These are phyloP conservation scores for Volvox carteri DNA, from an alignment of 163 green algal species.

Conservation along the genomic window DNA sequence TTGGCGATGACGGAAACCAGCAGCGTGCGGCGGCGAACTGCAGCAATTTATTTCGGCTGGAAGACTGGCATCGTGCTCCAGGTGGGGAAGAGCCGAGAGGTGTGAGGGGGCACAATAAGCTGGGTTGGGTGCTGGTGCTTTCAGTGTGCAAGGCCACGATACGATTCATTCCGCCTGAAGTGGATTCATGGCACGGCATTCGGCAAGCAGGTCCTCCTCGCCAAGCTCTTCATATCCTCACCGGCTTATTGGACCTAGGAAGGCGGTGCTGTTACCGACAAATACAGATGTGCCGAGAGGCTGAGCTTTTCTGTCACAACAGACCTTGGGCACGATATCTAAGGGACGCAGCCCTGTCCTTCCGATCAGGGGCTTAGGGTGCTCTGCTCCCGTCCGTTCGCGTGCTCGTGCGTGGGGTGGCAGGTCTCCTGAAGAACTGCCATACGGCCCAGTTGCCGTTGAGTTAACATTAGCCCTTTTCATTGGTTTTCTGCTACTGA, in stretches of 20 bases:
- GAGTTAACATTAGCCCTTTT: not conserved
- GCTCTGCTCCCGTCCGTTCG: no score
- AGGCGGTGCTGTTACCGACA: no score
- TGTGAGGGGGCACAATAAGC: not conserved
- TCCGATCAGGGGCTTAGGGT: no score
- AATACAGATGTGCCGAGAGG: no score
- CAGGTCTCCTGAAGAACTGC: no score
- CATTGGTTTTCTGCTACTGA: not conserved
- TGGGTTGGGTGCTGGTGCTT: not conserved
- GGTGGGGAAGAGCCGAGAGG: not conserved
- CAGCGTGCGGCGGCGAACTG: not conserved
- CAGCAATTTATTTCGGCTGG: constrained; percentile 11
- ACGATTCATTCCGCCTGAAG: not conserved
- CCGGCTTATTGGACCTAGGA: no score
- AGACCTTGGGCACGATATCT: no score
- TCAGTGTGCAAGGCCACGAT: not conserved
- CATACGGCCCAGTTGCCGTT: not conserved
- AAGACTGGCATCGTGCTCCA: constrained; percentile 2
- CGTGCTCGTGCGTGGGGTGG: no score
- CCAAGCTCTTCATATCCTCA: no score
- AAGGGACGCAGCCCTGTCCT: no score
- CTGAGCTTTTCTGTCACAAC: no score
- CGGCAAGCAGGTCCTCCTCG: no score
- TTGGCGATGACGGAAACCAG: not conserved
- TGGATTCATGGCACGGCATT: not conserved